Evolutionary conservation across 441 rosid species (phyloP).

Genomic region (Rhodomyrtus psidioides): DNA sequence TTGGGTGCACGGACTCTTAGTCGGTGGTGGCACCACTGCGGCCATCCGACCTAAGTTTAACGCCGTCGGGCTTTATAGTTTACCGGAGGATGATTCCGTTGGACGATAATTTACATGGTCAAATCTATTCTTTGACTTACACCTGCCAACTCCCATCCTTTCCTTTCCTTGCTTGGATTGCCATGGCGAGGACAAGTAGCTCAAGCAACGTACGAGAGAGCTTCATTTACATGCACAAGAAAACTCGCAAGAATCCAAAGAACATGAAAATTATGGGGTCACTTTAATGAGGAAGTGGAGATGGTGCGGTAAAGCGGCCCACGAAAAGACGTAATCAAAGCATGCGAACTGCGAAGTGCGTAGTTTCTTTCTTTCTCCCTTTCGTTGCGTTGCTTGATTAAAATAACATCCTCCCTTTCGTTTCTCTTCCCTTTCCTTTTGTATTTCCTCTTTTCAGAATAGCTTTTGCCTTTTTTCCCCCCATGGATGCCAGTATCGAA

Average conservation of each 20-base stretch:
- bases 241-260: neutral
- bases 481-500: neutral
- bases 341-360: neutral
- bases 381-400: neutral
- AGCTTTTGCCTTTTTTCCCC: neutral
- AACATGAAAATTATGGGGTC: neutral
- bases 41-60: neutral
- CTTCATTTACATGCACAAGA: neutral
- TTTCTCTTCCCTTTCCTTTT: neutral
- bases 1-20: neutral
- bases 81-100: too few relatives aligned
- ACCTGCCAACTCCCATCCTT: too few relatives aligned
- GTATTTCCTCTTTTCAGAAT: neutral
- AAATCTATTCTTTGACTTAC: neutral
- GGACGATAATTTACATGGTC: too few relatives aligned
- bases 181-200: neutral
- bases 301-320: neutral
- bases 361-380: neutral
- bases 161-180: too few relatives aligned
- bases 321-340: neutral
- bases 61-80: too few relatives aligned
- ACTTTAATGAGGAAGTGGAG: neutral
- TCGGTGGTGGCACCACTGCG: neutral
- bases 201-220: neutral
- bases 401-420: neutral